Evolutionary conservation across 768 basidiomycete genomes (phyloP).

Genomic region (Terana coerulea): DNA sequence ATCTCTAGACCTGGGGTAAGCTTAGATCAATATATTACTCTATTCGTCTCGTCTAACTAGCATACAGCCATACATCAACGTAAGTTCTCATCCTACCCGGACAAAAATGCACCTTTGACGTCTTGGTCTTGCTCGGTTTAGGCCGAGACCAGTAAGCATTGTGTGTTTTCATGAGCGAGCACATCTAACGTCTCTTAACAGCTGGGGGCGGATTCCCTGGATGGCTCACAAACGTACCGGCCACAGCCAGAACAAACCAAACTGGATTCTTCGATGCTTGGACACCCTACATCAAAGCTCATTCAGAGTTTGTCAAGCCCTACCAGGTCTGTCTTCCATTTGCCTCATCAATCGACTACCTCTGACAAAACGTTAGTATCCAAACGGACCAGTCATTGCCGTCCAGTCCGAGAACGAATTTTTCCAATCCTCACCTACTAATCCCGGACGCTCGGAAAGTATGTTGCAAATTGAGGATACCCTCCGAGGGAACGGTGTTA

Average conservation of each 20-base stretch:
- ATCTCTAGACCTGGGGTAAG: slow-evolving; percentile 20
- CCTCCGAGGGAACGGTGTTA: slow-evolving; percentile 18
- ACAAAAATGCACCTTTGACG: not conserved
- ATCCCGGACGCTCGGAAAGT: slow-evolving; percentile 18
- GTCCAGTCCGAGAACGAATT: slow-evolving; percentile 24
- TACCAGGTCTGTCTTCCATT: slow-evolving; percentile 17
- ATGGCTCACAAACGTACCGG: slow-evolving; percentile 22
- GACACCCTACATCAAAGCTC: slow-evolving; percentile 17
- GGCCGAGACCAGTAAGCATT: slow-evolving; percentile 20
- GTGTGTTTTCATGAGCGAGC: too few relatives aligned
- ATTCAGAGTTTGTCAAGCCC: slow-evolving; percentile 15
- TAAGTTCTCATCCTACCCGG: slow-evolving; percentile 3
- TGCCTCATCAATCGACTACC: not conserved
- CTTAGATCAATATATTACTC: not conserved
- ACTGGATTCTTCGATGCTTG: slow-evolving; percentile 21
- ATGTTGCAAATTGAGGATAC: slow-evolving; percentile 21
- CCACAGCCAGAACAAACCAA: slow-evolving; percentile 18
- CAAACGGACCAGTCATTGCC: slow-evolving; percentile 21
- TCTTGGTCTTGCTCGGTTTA: not conserved
- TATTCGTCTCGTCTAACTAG: not conserved
- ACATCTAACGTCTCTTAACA: not conserved
- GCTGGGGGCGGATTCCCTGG: slow-evolving; percentile 23
- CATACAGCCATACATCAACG: slow-evolving; percentile 21
- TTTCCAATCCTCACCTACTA: slow-evolving; percentile 6
- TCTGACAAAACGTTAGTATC: slow-evolving; percentile 14